Evolutionary conservation across 305 asterid genomes (phyloP).

Genomic region (Lippia alba): DNA sequence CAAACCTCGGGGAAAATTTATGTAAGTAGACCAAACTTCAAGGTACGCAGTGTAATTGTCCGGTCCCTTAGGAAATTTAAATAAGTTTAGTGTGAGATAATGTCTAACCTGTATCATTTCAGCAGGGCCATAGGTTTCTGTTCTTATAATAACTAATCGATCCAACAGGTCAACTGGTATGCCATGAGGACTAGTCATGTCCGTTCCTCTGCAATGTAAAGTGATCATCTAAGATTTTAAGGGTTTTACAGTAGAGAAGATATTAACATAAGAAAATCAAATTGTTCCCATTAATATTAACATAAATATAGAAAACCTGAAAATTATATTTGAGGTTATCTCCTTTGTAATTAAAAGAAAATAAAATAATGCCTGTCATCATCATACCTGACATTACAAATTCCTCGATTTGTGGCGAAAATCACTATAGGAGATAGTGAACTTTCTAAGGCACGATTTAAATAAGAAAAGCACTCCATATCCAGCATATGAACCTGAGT

Average conservation of each 20-base stretch:
- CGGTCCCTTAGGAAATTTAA: no score
- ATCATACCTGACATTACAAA: constrained; percentile 84
- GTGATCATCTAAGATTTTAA: constrained; percentile 19
- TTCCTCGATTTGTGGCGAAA: constrained; percentile 93
- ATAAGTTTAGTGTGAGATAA: not conserved
- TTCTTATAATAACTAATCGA: constrained; percentile 87
- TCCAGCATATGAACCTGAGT: constrained; percentile 96
- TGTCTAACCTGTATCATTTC: constrained; percentile 91
- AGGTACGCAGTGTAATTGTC: no score
- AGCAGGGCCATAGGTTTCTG: constrained; percentile 95
- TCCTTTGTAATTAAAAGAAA: no score
- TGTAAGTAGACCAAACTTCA: no score
- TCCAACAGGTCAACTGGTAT: constrained; percentile 96
- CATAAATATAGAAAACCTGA: no score
- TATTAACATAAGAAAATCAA: no score
- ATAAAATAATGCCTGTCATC: not conserved
- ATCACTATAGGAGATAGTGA: constrained; percentile 87
- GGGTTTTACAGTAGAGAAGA: no score
- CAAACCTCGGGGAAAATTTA: no score
- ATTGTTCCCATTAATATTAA: no score
- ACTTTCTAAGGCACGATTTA: constrained; percentile 94
- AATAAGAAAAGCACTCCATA: constrained; percentile 94
- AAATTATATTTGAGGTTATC: no score
- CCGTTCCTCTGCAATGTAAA: constrained; percentile 79
- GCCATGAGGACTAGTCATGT: constrained; percentile 95